Evolutionary conservation across 306 rosid species (phyloP), one percentile per base, ranked within the genome.

Genomic region (Vigna trinervia): DNA sequence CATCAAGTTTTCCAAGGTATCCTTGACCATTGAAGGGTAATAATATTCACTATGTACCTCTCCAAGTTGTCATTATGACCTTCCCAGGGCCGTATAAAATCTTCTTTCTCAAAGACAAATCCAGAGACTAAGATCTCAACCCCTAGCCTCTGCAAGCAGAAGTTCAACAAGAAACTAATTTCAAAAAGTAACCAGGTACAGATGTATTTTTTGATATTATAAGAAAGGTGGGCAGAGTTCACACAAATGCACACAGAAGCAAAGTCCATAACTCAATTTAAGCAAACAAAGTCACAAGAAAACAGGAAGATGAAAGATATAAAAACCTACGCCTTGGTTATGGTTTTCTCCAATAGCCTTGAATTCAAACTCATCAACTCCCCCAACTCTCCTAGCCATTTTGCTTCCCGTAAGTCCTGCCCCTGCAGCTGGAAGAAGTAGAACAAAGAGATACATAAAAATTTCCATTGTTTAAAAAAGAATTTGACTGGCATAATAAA

Each of bases 71-170:
- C 88, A 73, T 65, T 65, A 57, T 71, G 84, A 69, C 93, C 98
- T 79, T 90, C 97, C 98, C 98, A 94, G 60, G 98, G 96, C 86
- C 85, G 84, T 69, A 88, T 17, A 85, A 94, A 94, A 79, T 94
- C 98, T 54, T 89, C 93, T 82, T 87, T 85, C 77, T 89, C 90
- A 71, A 94, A 94, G 61, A 87, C 93, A 82, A 92, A 87, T 77
- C 97, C 97, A 2, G 98, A 92, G 77, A 94, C 78, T 81, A 92
- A 74, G 82, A 94, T 89, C 85, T 85, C 97, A 63, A 94, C 93
- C 58, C 93, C 97, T 45, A 94, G 86, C 85, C 97, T 88, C 96
- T 94, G 89, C 78, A 74, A 74, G 57, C 71, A 77, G 69, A 58
- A 53, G 46, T 58, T 79, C 62, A 69, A 36, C 28, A 62, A 74